Base-by-base conservation (phyloP, 768 basidiomycete species). In the Mycena venus region DNA sequence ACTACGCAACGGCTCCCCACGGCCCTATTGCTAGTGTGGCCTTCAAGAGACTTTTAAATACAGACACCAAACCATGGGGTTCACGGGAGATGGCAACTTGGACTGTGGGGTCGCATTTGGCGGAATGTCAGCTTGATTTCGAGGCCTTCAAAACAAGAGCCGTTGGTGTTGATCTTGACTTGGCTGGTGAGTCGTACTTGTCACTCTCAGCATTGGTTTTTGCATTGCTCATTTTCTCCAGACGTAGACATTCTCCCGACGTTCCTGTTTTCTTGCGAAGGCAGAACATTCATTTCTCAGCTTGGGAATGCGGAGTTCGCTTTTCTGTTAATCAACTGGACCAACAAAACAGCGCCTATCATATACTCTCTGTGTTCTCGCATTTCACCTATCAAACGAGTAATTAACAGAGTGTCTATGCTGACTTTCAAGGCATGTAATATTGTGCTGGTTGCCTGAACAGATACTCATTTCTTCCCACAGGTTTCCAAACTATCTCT, bases 361-460 rank as follows among this genome's bases (percentile, higher is more conserved):
- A 49, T 23, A 36, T 51, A 2, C 12, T 65, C 14, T 31, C 63
- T 6, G 63, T 47, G 4, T 65, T 65, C 47, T 49, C 63, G 1
- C 63, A 65, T 14, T 65, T 65, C 47, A 65, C 63, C n/a, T 65
- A 34, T 25, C 17, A 65, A 34, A n/a, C 29, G 19, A 49, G 32
- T 31, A 65, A 65, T 36, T 47, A 65, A 23, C 63, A 21, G 19
- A 65, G 63, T 21, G 63, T 65, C 21, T 65, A 34, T 21, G 29
- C 34, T 5, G 44, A 49, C n/a, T 65, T 65, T 23, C 47, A 65
- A 65, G 63, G 63, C 36, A 25, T 34, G 58, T 59, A 4, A 5
- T 59, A 4, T 14, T 21, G 14, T 34, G 5, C 42, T 21, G 10
- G 12, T 44, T 44, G n/a, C n/a, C n/a, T n/a, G n/a, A n/a, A 4